Evolutionary conservation across 768 basidiomycete genomes (phyloP).

Genomic region (Solioccasus polychromus): DNA sequence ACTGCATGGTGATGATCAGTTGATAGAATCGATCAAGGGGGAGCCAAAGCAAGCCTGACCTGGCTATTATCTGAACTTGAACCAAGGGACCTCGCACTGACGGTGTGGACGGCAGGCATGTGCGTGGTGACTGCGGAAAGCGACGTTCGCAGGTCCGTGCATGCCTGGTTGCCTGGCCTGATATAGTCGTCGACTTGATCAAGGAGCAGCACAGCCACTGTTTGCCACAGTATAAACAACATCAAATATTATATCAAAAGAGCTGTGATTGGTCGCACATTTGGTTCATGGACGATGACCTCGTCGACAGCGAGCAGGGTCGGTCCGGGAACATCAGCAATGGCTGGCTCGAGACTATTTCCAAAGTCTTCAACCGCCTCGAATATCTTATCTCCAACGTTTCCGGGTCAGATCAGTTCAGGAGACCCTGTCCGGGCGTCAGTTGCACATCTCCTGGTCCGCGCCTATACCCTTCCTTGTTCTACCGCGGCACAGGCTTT

Average conservation of each 20-base stretch:
- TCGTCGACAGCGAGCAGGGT: constrained; percentile 32
- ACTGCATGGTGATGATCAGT: constrained; percentile 6
- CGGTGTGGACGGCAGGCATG: constrained; percentile 9
- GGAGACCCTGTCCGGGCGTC: constrained; percentile 53
- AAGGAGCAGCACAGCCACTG: constrained; percentile 4
- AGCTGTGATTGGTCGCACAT: background rate
- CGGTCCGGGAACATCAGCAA: constrained; percentile 18
- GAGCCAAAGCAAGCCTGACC: constrained; percentile 13
- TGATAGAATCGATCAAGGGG: background rate
- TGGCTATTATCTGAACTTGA: background rate
- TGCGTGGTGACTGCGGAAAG: background rate
- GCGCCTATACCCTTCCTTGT: constrained; percentile 69
- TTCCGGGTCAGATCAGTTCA: constrained; percentile 31
- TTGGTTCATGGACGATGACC: constrained; percentile 32
- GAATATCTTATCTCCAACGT: constrained; percentile 34
- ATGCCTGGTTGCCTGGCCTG: no score
- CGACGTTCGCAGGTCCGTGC: no score
- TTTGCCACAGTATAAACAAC: constrained; percentile 25
- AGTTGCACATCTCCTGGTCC: constrained; percentile 63
- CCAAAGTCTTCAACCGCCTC: constrained; percentile 31
- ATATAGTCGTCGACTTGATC: no score
- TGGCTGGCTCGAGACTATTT: constrained; percentile 34
- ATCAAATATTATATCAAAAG: constrained; percentile 11
- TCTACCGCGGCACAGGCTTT: constrained; percentile 76
- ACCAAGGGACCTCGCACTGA: constrained; percentile 8